Evolutionary conservation across 768 basidiomycete species (phyloP).

Genomic region (Termitomyces sp.): DNA sequence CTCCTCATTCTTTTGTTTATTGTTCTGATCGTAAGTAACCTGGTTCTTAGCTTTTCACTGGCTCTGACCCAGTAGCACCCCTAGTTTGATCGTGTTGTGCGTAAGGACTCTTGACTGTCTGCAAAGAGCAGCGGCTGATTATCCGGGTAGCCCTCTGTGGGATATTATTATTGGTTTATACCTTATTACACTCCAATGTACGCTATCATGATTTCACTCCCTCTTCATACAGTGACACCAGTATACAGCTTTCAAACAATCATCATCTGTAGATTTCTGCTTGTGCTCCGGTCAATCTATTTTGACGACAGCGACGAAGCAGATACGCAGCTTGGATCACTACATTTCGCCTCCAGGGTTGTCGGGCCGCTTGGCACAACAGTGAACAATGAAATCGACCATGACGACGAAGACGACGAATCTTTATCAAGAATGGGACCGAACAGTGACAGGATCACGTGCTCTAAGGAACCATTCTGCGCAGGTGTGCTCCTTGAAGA

Average conservation of each 20-base stretch:
- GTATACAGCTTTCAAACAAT: conserved; percentile 27
- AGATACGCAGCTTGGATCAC: conserved; percentile 11
- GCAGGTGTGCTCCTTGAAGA: conserved; percentile 10
- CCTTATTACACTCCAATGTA: conserved; percentile 31
- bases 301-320: conserved; percentile 15
- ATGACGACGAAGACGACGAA: conserved; percentile 8
- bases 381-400: conserved; percentile 15
- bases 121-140: background rate
- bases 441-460: conserved; percentile 15
- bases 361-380: conserved; percentile 25
- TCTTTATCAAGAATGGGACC: background rate
- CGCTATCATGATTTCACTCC: conserved; percentile 1
- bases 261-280: conserved; percentile 29
- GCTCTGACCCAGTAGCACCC: background rate
- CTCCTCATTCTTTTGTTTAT: conserved; percentile 22
- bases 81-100: conserved; percentile 8
- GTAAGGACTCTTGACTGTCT: background rate
- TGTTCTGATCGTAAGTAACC: conserved; percentile 22
- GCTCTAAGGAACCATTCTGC: conserved; percentile 21
- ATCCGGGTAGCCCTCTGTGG: conserved; percentile 20
- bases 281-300: conserved; percentile 24
- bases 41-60: background rate
- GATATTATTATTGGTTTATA: conserved; percentile 31
- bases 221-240: background rate
- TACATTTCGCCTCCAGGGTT: conserved; percentile 21